A percentile compares a stretch with the other conserved stretches of the same genome.
phyloP scores from a whole-genome alignment of 1,139 yeast species.

The Candida sojae region DNA sequence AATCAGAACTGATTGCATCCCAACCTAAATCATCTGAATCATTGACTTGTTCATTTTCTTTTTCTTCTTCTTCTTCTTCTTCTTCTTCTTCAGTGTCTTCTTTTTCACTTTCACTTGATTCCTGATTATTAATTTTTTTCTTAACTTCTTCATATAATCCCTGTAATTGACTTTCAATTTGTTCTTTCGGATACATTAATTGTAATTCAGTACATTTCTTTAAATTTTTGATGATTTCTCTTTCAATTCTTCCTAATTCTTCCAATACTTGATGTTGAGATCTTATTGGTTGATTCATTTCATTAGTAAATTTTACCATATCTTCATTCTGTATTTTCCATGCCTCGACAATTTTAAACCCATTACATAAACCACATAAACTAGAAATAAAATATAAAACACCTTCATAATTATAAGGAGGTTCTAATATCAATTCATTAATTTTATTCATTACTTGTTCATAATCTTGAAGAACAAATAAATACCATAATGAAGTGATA shows the following conservation, averaged over 20 bases:
- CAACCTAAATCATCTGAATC: conserved; percentile 8
- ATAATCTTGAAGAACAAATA: conserved; percentile 29
- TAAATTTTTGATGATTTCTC: conserved; percentile 22
- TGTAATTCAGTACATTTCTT: conserved; percentile 29
- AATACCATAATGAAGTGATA: conserved; percentile 37
- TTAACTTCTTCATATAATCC: conserved; percentile 2
- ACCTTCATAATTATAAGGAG: conserved; percentile 50
- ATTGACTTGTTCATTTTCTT: neutral
- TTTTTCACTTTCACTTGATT: conserved; percentile 5
- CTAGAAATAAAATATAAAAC: conserved; percentile 35
- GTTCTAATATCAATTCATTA: conserved; percentile 42
- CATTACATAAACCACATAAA: conserved; percentile 27
- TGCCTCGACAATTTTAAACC: conserved; percentile 15
- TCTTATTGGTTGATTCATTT: conserved; percentile 8
- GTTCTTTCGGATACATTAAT: conserved; percentile 29
- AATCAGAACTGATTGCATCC: conserved; percentile 11
- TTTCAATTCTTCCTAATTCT: conserved; percentile 17
- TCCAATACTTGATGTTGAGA: conserved; percentile 5
- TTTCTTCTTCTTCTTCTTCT: conserved; percentile 8
- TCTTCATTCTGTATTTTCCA: conserved; percentile 7
- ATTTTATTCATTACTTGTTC: conserved; percentile 28
- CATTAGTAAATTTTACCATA: conserved; percentile 3
- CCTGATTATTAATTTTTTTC: neutral
- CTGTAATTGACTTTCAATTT: conserved; percentile 19
- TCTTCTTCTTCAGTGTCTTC: conserved; percentile 7